Base-by-base conservation (phyloP, 83 land plant species). In the Diphasiastrum complanatum region DNA sequence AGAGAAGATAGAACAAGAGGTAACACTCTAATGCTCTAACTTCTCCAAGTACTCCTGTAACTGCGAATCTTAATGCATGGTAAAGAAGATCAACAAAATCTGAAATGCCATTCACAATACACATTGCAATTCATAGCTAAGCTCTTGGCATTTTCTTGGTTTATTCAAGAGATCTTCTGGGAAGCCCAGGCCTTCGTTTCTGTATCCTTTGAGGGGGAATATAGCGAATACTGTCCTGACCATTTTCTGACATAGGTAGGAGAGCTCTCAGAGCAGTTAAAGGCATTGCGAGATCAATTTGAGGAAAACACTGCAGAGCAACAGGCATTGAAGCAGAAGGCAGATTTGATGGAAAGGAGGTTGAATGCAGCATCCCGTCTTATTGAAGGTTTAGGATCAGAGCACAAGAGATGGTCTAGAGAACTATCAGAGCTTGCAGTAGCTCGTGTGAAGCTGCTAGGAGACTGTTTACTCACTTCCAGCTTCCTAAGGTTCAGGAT, bases 401-500 rank as follows among this genome's bases (percentile, higher is more conserved):
- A 74, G 48, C 77, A 68, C 34, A 66, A 68, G 31, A 36, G 77
- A 33, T 74, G 77, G 77, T 67, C 77, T 20, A 4, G 20, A 24
- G 77, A 74, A 23, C 33, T 74, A 3, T 66, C 58, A 28, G 77
- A 74, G 31, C 61, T 74, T 33, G 66, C 61, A 57, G 31, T 74
- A 23, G 73, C 77, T 27, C 74, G 77, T 29, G 67, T 61, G 26
- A 74, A 74, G 26, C 73, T 74, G 11, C 24, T 74, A 18, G 77
- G 77, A 0, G 74, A 74, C 34, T 74, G 77, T 56, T 57, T 74
- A n/a, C 49, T 74, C 14, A 63, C 67, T n/a, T 74, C 77, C 5
- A 62, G 73, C 40, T 74, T 74, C 60, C 25, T 68, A 3, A 74
- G 73, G 77, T 74, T n/a, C n/a, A 35, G 2, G 5, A 5, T 4